A percentile compares a stretch with the other conserved stretches of the same genome.
Conservation (phyloP, 2,329 filamentous ascomycete species). For the Ascocoryne sarcoides region DNA sequence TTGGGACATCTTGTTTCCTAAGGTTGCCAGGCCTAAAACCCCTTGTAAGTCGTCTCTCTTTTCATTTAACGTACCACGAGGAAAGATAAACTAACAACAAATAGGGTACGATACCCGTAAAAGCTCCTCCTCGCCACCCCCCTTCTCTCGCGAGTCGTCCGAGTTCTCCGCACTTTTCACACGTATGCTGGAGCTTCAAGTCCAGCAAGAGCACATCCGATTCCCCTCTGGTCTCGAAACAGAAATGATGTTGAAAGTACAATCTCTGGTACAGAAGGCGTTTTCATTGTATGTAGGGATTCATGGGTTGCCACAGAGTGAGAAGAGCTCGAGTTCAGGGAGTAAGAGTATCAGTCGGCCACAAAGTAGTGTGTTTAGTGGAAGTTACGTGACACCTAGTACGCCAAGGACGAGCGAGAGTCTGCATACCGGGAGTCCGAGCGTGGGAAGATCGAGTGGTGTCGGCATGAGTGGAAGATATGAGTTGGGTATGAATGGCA, state of each 20-base stretch:
- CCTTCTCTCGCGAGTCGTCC: background rate
- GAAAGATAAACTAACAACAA: background rate
- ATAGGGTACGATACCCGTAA: conserved; percentile 2
- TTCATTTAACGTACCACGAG: too few species aligned
- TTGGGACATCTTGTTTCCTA: conserved; percentile 2
- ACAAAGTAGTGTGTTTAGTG: background rate
- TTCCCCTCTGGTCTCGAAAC: conserved; percentile 3
- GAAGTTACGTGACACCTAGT: background rate
- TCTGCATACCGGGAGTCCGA: background rate
- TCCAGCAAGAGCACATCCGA: conserved; percentile 1
- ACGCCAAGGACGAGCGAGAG: background rate
- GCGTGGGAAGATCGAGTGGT: too few species aligned
- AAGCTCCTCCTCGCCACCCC: too few species aligned
- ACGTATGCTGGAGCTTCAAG: background rate
- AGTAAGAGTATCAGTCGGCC: too few species aligned
- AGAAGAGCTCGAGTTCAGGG: conserved; percentile 11
- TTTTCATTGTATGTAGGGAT: background rate
- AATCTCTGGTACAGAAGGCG: background rate
- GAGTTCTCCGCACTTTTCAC: background rate
- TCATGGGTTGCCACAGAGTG: conserved; percentile 1
- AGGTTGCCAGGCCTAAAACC: background rate
- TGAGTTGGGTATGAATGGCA: background rate
- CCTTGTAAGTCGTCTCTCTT: conserved; percentile 1
- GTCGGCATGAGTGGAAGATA: background rate
- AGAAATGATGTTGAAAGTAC: background rate